Evolutionary conservation across 2,329 filamentous ascomycete species (phyloP), one percentile per base, ranked within the genome.

Genomic region (Penicillium capsulatum): DNA sequence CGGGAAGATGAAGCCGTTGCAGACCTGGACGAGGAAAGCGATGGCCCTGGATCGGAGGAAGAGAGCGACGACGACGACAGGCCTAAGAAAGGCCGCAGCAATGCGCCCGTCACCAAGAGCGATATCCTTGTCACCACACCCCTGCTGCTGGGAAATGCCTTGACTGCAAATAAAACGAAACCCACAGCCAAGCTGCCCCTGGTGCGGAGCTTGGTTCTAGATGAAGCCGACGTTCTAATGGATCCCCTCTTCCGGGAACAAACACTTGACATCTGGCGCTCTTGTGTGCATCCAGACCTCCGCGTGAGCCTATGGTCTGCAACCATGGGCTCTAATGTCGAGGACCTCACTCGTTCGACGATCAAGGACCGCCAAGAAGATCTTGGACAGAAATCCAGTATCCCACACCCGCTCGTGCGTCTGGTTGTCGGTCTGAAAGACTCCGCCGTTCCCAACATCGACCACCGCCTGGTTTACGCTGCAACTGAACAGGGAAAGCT

Each of bases 361-460:
- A 76, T 92, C 35, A 68, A 73, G 27, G 67, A 73, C 7, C 75
- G 81, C 24, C 74, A 63, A 29, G 17, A 57, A 14, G 40, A 45
- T 4, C 45, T 55, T 6, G 41, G 45, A 15, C 36, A 48, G 7
- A 51, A 42, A 22, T 38, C 42, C 20, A 36, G 39, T 19, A 52
- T 52, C 14, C 50, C 55, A 6, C 56, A 60, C 20, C 54, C 81
- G 74, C 15, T 96, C 2, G 65, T 97, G 48, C 84, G 92, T 31
- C 75, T 97, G 4, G 88, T 98, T 4, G 88, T 97, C n/a, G 92
- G 92, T 3, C 72, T 98, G 34, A 97, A 97, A 68, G 92, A 98
- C 66, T 90, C 89, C 2, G 90, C 91, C 2, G 84, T 98, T 35
- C 90, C 92, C 29, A 95, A 94, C 55, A 85, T 98, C 47, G 76